phyloP scores from a whole-genome alignment of 208 protist genomes.

The Blastocrithidia nonstop region DNA sequence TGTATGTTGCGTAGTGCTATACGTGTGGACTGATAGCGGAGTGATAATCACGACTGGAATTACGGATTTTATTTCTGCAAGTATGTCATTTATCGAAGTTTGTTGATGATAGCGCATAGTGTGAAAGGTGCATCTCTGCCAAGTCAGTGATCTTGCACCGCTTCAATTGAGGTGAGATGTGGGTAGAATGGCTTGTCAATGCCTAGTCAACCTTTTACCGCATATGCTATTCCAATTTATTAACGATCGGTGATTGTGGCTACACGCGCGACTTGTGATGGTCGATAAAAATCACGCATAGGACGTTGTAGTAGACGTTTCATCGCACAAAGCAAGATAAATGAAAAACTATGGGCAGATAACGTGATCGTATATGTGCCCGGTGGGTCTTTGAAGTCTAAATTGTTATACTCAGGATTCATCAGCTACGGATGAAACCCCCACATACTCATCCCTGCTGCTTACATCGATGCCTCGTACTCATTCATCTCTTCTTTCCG shows the following conservation, averaged over 20 bases:
- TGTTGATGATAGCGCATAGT: constrained; percentile 71
- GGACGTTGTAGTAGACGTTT: constrained; percentile 53
- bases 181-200: constrained; percentile 71
- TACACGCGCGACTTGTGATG: constrained; percentile 70
- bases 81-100: constrained; percentile 80
- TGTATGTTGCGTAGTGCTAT: constrained; percentile 70
- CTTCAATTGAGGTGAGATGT: constrained; percentile 81
- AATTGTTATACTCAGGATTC: constrained; percentile 67
- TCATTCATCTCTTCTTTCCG: constrained; percentile 63
- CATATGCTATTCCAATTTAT: constrained; percentile 57
- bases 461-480: constrained; percentile 50
- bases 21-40: constrained; percentile 55
- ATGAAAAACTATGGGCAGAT: constrained; percentile 67
- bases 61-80: constrained; percentile 76
- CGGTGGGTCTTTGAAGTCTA: constrained; percentile 69
- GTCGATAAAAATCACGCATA: constrained; percentile 77
- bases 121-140: constrained; percentile 77
- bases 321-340: constrained; percentile 50
- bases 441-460: constrained; percentile 72
- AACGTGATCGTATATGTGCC: constrained; percentile 69
- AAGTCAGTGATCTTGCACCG: constrained; percentile 81
- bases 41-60: constrained; percentile 78
- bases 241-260: constrained; percentile 52
- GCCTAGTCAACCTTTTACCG: constrained; percentile 77
- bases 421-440: constrained; percentile 74